Evolutionary conservation across 2,329 filamentous ascomycete genomes (phyloP).

Genomic region (Grosmannia huntii): DNA sequence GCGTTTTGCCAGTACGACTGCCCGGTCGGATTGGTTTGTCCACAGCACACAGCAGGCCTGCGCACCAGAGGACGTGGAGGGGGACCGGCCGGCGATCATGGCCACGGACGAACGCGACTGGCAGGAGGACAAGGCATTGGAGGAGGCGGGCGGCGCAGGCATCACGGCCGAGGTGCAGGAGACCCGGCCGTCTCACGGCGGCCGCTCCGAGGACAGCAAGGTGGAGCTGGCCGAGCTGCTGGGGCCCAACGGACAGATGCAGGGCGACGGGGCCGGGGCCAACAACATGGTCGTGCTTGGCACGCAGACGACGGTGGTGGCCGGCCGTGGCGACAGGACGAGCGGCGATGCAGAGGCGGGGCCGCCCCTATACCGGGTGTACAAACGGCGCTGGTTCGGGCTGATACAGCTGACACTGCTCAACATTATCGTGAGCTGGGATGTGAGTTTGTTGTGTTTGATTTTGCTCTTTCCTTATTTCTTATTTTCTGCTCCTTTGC

Average conservation of each 20-base stretch:
- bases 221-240: not conserved
- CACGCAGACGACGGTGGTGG: not conserved
- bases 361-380: conserved; percentile 27
- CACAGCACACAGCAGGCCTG: too few species aligned
- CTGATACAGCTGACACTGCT: conserved; percentile 70
- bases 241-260: not conserved
- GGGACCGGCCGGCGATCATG: not conserved
- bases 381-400: conserved; percentile 84
- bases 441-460: conserved; percentile 47
- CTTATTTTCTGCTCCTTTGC: not conserved
- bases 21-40: too few species aligned
- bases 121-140: not conserved
- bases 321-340: not conserved
- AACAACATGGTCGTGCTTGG: not conserved
- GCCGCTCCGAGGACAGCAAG: not conserved
- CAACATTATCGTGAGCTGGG: conserved; percentile 91
- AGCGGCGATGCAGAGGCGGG: conserved; percentile 2
- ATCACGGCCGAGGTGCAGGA: not conserved
- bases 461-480: not conserved
- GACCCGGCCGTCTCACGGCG: not conserved
- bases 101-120: not conserved
- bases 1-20: too few species aligned
- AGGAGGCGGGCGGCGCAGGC: not conserved
- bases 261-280: not conserved
- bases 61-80: too few species aligned